Percentiles rank a stretch among this genome's conserved stretches.
Conservation (phyloP, 768 basidiomycete genomes). For the Naematelia aurantialba region DNA sequence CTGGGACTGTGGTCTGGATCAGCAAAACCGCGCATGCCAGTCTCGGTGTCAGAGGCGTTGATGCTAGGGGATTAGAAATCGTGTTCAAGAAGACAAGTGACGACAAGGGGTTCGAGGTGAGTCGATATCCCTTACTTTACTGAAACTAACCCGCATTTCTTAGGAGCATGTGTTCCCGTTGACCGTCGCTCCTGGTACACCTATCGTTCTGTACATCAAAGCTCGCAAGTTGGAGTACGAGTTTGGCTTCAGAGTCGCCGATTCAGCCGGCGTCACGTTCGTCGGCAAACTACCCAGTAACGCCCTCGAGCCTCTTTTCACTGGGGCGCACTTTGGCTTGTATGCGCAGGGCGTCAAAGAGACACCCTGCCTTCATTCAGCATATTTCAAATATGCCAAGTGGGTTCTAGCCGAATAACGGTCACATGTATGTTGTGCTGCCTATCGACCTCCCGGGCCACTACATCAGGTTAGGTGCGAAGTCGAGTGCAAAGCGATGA, state of each 20-base stretch:
- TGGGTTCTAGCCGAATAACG: background rate
- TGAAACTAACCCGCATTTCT: too few relatives aligned
- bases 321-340: constrained; percentile 4
- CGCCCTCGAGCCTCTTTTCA: constrained; percentile 2
- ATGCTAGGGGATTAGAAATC: background rate
- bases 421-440: background rate
- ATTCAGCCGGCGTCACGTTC: background rate
- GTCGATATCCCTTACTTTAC: too few relatives aligned
- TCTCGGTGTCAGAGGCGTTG: constrained; percentile 8
- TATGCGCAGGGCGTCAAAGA: constrained; percentile 3
- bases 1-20: constrained; percentile 3
- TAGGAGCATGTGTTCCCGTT: too few relatives aligned
- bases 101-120: too few relatives aligned
- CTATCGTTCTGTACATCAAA: background rate
- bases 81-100: background rate
- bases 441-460: background rate
- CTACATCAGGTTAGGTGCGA: too few relatives aligned
- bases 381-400: constrained; percentile 10
- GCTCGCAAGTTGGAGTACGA: background rate
- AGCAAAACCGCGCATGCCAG: background rate
- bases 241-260: background rate
- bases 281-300: background rate
- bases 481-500: too few relatives aligned
- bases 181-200: background rate
- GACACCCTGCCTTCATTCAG: constrained; percentile 1